These are phyloP conservation scores for Grosmannia serpens DNA, from an alignment of 2,329 filamentous ascomycete genomes.

Conservation along the genomic window DNA sequence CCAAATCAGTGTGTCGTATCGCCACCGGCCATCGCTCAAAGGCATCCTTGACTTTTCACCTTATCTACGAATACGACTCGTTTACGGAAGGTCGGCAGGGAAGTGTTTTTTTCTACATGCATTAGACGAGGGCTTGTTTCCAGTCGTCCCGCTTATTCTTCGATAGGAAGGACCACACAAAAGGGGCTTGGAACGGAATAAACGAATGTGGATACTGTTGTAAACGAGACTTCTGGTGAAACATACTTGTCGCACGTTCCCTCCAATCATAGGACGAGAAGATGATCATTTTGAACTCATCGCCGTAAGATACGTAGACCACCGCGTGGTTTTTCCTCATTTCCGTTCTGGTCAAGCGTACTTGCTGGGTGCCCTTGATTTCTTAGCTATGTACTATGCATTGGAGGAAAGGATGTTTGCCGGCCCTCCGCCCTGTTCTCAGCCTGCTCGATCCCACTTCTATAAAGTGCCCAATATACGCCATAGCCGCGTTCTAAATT, in stretches of 20 bases:
- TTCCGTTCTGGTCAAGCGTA: neutral
- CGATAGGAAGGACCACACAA: neutral
- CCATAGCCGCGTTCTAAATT: neutral
- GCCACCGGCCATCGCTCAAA: no score
- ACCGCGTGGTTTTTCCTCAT: neutral
- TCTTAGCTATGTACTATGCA: neutral
- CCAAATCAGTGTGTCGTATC: no score
- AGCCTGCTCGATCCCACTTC: no score
- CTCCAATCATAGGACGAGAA: neutral
- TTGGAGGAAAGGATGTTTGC: neutral
- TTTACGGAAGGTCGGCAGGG: neutral
- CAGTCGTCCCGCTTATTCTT: neutral
- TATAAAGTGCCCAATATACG: neutral
- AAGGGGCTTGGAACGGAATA: neutral
- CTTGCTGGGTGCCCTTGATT: neutral
- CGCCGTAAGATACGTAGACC: neutral
- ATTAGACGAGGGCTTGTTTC: neutral
- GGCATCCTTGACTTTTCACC: no score
- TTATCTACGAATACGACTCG: no score
- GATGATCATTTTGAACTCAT: neutral
- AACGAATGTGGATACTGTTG: neutral
- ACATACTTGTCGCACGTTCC: neutral
- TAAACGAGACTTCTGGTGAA: neutral
- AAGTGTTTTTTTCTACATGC: neutral
- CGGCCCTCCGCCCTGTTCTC: neutral